Base-by-base conservation (phyloP, 2,329 filamentous ascomycete genomes). In the Grosmannia penicillata region DNA sequence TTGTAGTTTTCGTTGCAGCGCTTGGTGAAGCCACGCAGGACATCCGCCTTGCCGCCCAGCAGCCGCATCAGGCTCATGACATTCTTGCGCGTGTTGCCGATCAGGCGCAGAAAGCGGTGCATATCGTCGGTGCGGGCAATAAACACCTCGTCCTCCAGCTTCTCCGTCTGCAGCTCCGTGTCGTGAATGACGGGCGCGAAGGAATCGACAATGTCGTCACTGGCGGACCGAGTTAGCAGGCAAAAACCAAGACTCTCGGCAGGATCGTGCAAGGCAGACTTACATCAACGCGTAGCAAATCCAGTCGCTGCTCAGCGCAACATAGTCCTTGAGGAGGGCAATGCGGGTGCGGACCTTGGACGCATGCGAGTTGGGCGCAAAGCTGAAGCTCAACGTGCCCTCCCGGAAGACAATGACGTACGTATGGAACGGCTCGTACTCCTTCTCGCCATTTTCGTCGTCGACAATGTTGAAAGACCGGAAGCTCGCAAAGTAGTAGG, bases 401-500 rank as follows among this genome's bases (percentile, higher is more conserved):
- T 96, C 85, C 15, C 87, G 82, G 64, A 95, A 96, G 19, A 98
- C 91, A 36, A 98, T 77, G 43, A 94, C 91, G 54, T 96, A 98
- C 38, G 94, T 81, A 56, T 96, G 94, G 63, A 93, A 85, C 0
- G 91, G 87, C 51, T 94, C 86, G 52, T 94, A 81, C 53, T 93
- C 93, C 41, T 83, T 75, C 45, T 83, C 78, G 36, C 79, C 78
- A 25, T 78, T 72, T 49, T 83, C 79, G 48, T 93, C 82, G 47
- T 84, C 67, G 39, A 89, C 81, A 9, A 72, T 62, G 49, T 75
- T 82, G 65, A 96, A 98, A 2, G 87, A 94, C 38, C 89, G 78
- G 70, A 96, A 98, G 57, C 84, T 93, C 36, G 94, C 84, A 57
- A 98, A 96, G 61, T 98, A 98, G 63, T 98, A 98, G 30, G 86